These are phyloP conservation scores for Penicillium flavigenum DNA, from an alignment of 495 filamentous ascomycete species.

Conservation along the genomic window DNA sequence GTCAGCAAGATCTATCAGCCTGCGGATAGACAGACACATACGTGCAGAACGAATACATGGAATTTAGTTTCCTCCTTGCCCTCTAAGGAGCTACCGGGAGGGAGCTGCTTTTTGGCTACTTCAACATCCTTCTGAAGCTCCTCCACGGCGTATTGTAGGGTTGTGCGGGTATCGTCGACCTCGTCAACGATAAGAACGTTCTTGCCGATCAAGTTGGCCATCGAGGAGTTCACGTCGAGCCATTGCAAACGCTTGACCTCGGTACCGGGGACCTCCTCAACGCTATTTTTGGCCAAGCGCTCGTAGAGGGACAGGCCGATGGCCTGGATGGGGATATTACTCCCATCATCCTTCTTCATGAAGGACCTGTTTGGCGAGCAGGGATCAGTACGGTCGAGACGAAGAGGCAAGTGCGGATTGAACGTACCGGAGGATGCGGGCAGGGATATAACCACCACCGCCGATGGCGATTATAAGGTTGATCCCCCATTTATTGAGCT, in stretches of 20 bases:
- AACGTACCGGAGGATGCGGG: slow-evolving; percentile 81
- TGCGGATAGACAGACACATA: slow-evolving; percentile 41
- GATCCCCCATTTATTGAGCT: slow-evolving; percentile 76
- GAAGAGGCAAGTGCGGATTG: background rate
- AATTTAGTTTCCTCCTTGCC: slow-evolving; percentile 75
- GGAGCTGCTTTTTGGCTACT: slow-evolving; percentile 68
- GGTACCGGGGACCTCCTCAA: slow-evolving; percentile 74
- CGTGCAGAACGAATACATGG: slow-evolving; percentile 91
- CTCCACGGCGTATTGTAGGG: slow-evolving; percentile 91
- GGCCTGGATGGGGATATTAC: slow-evolving; percentile 99
- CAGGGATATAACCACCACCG: slow-evolving; percentile 95
- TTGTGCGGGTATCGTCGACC: slow-evolving; percentile 97
- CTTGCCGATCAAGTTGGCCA: slow-evolving; percentile 92
- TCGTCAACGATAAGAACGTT: slow-evolving; percentile 98
- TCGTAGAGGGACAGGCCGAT: slow-evolving; percentile 98
- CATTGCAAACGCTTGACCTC: slow-evolving; percentile 98
- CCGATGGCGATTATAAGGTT: slow-evolving; percentile 99
- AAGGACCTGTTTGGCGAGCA: slow-evolving; percentile 62
- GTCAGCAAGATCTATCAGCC: background rate
- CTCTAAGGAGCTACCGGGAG: slow-evolving; percentile 64
- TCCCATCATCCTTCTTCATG: slow-evolving; percentile 80
- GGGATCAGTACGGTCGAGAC: background rate
- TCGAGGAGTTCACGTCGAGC: slow-evolving; percentile 88
- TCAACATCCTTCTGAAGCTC: slow-evolving; percentile 98
- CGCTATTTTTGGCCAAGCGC: slow-evolving; percentile 51